Evolutionary conservation across 257 asterid genomes (phyloP), one percentile per base, ranked within the genome.

Genomic region (Perilla frutescens): DNA sequence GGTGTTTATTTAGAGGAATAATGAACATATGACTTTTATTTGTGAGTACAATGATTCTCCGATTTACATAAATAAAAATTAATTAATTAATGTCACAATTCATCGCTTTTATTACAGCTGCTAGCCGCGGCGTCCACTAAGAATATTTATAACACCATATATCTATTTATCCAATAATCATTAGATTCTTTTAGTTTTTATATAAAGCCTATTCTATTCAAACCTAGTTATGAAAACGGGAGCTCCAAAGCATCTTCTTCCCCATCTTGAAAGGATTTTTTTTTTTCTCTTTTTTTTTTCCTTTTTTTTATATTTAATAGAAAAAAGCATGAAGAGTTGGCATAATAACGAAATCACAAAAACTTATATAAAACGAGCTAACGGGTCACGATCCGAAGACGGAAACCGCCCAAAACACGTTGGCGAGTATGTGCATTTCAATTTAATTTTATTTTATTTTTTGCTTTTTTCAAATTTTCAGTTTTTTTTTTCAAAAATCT

Each of bases 101-200:
- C 41, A 62, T 29, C 11, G 34, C 8, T 43, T 48, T 62, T 2
- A 47, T 60, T 14, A 77, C 81, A 54, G 69, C 71, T 77, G 15
- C 84, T 44, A 60, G 36, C 45, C 82, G 71, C 84, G 15, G 87
- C 84, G 79, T 70, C 81, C 84, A 80, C 78, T 73, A 8, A 50
- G 0, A 9, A 11, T 57, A 41, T 73, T n/a, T 48, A 5, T 10
- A 68, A 44, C 31, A 9, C 2, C 8, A 12, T 20, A 20, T 20
- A 20, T 20, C 26, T 20, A 20, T 20, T 20, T 20, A n/a, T 7
- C 6, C 50, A 39, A 67, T 44, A 45, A 62, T 80, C 50, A 62
- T 65, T 53, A 45, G 58, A 72, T 76, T 72, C 76, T 9, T 62
- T 9, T 3, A 6, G 3, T 9, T 15, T 41, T 3, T 15, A 31